Evolutionary conservation across 1,284 basidiomycete genomes (phyloP), one percentile per base, ranked within the genome.

Genomic region (Pseudomicrostroma phylloplanum): DNA sequence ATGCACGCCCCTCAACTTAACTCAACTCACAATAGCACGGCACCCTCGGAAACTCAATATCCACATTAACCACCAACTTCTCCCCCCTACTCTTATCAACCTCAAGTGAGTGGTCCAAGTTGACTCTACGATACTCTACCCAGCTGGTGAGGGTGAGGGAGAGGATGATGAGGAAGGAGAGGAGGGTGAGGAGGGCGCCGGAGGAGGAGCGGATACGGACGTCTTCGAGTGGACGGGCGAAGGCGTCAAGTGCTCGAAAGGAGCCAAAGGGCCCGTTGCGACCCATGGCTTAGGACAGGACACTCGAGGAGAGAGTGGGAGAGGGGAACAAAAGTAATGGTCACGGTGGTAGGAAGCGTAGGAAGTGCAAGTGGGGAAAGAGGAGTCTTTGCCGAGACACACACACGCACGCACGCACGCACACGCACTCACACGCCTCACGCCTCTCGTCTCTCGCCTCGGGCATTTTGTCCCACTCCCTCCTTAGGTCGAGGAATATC

Each of bases 1-100:
- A 49, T 23, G 30, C 40, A 30, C n/a, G 30, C 13, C 51, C 56
- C 36, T 48, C 3, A n/a, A 1, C 51, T 26, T 43, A 43, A 15
- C 40, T 23, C 9, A 41, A 91, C 82, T 79, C 94, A 92, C 30
- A 82, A 82, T 96, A 98, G 81, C 96, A 99, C 40, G 96, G 96
- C 36, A 99, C 92, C 69, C 91, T 85, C 0, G 96, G 94, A 81
- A 98, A 99, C 1, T 90, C 92, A 62, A 99, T 83, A 78, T 98
- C 93, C 82, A 99, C 83, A 76, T 88, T 87, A 54, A 96, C 90
- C 12, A 89, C 90, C 69, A 98, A 82, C 80, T 90, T 92, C 83
- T 98, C 92, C 56, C 93, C 94, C 77, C 96, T 84, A 73, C 90
- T 91, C 80, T 88, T 86, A 84, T 99, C 96, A 17, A 75, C 68